phyloP scores from a whole-genome alignment of 495 filamentous ascomycete genomes.

The Hypoxylon cercidicola region DNA sequence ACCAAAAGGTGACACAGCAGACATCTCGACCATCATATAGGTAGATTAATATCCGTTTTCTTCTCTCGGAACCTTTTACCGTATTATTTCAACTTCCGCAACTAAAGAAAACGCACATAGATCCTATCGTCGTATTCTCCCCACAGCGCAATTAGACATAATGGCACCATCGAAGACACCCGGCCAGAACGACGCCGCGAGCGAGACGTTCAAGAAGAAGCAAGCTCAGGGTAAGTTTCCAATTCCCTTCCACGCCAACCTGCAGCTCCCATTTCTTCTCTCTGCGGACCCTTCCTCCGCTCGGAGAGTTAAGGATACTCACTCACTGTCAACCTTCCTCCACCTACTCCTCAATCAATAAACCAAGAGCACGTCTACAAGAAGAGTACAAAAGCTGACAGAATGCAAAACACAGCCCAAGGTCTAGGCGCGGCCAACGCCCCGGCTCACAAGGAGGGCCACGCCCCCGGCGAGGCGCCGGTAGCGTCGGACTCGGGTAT shows the following conservation, averaged over 20 bases:
- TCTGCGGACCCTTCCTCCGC: too few species aligned
- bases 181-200: constrained; percentile 37
- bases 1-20: neutral
- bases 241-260: neutral
- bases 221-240: constrained; percentile 30
- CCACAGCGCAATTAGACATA: neutral
- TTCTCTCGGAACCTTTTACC: neutral
- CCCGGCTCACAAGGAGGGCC: constrained; percentile 33
- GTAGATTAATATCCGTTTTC: too few species aligned
- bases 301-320: too few species aligned
- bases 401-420: constrained; percentile 24
- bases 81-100: neutral
- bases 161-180: constrained; percentile 39
- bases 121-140: too few species aligned
- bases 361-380: neutral
- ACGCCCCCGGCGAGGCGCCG: constrained; percentile 35
- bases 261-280: neutral
- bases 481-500: constrained; percentile 38
- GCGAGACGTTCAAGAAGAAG: constrained; percentile 41
- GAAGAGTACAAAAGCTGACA: constrained; percentile 8
- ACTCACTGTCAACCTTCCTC: too few species aligned
- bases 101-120: neutral
- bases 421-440: constrained; percentile 39
- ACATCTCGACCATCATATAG: too few species aligned
- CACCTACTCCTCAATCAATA: too few species aligned